Conservation (phyloP, 345 rosid species). For the Trapa bicornis region DNA sequence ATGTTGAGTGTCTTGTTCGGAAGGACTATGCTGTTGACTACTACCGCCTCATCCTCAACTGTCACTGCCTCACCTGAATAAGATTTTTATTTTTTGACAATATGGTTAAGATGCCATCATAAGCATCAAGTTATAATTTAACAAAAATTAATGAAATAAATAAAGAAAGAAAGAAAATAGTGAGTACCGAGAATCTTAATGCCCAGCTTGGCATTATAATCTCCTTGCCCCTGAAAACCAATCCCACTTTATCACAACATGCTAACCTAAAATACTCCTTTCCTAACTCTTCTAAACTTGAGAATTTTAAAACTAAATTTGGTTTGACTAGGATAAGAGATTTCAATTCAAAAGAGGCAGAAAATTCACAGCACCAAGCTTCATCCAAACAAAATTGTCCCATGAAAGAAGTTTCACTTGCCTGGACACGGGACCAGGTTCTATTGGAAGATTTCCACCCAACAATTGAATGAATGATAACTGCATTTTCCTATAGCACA, state of each 20-base stretch:
- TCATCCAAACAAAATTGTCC: too few species aligned
- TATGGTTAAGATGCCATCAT: background rate
- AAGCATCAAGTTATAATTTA: background rate
- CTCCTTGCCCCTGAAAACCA: slow-evolving; percentile 70
- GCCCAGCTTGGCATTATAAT: slow-evolving; percentile 68
- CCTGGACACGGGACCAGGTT: slow-evolving; percentile 97
- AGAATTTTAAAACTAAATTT: background rate
- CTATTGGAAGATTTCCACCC: slow-evolving; percentile 94
- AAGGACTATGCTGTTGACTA: slow-evolving; percentile 78
- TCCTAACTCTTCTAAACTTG: background rate
- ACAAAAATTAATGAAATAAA: too few species aligned
- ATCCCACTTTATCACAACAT: background rate
- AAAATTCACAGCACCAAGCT: slow-evolving; percentile 2
- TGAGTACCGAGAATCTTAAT: slow-evolving; percentile 76
- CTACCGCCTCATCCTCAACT: slow-evolving; percentile 89
- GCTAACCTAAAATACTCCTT: background rate
- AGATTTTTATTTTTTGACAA: background rate
- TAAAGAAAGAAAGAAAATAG: background rate
- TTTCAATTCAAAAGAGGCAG: background rate
- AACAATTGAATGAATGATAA: slow-evolving; percentile 63
- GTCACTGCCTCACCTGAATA: slow-evolving; percentile 66
- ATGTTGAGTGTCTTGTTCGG: slow-evolving; percentile 74
- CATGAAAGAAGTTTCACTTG: slow-evolving; percentile 17
- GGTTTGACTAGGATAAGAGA: background rate
- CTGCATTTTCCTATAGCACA: slow-evolving; percentile 68